Evolutionary conservation across 2,329 filamentous ascomycete species (phyloP), one percentile per base, ranked within the genome.

Genomic region (Aspergillus candidus): DNA sequence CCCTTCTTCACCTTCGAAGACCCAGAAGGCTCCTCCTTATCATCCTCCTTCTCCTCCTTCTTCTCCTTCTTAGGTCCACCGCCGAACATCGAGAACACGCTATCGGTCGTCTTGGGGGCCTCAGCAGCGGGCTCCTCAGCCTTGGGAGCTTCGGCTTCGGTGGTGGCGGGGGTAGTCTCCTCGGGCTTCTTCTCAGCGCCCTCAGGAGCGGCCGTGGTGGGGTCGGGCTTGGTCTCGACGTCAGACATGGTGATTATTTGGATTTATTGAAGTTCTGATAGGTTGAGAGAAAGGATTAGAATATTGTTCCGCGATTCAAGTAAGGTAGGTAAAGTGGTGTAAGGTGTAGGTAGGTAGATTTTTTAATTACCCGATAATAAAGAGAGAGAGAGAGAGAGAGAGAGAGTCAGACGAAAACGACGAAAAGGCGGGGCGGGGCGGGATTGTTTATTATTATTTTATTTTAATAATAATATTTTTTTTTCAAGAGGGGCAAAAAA

Each of bases 31-130:
- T 96, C 90, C 55, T 89, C 84, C 53, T 82, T 84, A 57, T 86
- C 88, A 63, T 87, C 86, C 29, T 86, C 72, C 29, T 60, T 75
- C 47, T 87, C 84, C 51, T 83, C 82, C 78, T 93, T 94, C 79
- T 88, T 90, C 75, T 93, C 88, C 77, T 95, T 97, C 82, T 94
- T 94, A 49, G 87, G 87, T 51, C 93, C 93, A 53, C 93, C 93
- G 59, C 93, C 93, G 66, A 98, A 98, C 93, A 98, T 97, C 70
- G 88, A 91, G 77, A 97, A 97, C 54, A 97, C 87, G 50, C 68
- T 78, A 59, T 75, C 72, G 46, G 62, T 62, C 30, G 73, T 70
- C 49, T 68, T 68, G 36, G 60, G 58, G 41, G 66, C 61, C 42
- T 61, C 59, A 15, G 60, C 60, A 32, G 52, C 54, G 12, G 56